Percentiles rank a stretch among this genome's conserved stretches.
These are phyloP conservation scores for Samsoniella hepiali DNA, from an alignment of 2,329 filamentous ascomycete species.

Conservation along the genomic window DNA sequence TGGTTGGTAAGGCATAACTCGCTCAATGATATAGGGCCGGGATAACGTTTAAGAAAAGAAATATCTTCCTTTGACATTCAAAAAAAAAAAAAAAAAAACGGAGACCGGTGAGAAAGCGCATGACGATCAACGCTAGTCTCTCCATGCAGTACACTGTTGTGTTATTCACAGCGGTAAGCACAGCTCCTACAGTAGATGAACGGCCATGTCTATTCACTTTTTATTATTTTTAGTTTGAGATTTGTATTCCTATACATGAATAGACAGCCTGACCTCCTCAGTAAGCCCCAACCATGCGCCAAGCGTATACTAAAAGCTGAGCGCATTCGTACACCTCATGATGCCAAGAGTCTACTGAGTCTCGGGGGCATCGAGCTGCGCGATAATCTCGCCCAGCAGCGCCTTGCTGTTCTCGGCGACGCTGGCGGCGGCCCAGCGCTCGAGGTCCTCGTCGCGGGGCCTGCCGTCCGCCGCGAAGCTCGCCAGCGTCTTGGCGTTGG, in stretches of 20 bases:
- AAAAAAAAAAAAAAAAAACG: too few relatives aligned
- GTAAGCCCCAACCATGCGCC: background rate
- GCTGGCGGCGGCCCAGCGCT: conserved; percentile 9
- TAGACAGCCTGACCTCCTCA: background rate
- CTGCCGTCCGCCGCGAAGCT: background rate
- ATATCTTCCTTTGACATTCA: too few relatives aligned
- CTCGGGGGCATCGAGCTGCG: conserved; percentile 2
- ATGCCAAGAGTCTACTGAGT: background rate
- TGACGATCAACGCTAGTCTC: too few relatives aligned
- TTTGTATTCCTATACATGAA: background rate
- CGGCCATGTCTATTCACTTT: too few relatives aligned
- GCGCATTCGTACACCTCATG: too few relatives aligned
- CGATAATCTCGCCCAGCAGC: conserved; percentile 11
- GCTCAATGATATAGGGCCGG: too few relatives aligned
- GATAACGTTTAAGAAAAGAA: too few relatives aligned
- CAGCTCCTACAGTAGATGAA: too few relatives aligned
- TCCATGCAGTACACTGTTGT: too few relatives aligned
- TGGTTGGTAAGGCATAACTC: too few relatives aligned
- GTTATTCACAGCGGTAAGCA: too few relatives aligned
- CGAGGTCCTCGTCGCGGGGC: conserved; percentile 11
- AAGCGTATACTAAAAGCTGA: background rate
- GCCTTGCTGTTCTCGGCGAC: conserved; percentile 9
- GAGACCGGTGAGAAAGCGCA: too few relatives aligned
- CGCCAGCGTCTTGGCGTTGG: conserved; percentile 11
- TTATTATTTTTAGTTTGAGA: background rate